Evolutionary conservation across 129 eudicot genomes (phyloP).

Genomic region (Flaveria linearis): DNA sequence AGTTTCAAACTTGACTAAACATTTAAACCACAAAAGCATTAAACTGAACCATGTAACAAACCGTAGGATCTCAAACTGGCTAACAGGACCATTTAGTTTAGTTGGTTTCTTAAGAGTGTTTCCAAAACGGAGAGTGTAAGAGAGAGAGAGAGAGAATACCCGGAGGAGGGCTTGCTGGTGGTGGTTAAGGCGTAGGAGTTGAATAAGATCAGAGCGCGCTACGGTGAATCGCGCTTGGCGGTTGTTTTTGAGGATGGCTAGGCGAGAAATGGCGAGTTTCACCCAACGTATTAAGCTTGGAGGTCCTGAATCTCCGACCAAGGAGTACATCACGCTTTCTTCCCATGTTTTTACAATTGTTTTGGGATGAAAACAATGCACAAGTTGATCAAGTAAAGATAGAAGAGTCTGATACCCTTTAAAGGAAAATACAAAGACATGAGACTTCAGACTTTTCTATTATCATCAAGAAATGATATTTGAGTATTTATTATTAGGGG

Average conservation of each 20-base stretch:
- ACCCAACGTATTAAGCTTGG: constrained; percentile 51
- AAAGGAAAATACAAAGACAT: too few species aligned
- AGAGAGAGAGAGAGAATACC: constrained; percentile 37
- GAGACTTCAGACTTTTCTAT: too few species aligned
- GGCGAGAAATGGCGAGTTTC: constrained; percentile 60
- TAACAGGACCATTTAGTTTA: too few species aligned
- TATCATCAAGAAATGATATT: constrained; percentile 12
- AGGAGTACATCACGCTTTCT: constrained; percentile 72
- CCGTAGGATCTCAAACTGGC: neutral
- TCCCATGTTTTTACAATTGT: constrained; percentile 44
- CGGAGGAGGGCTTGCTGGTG: constrained; percentile 77
- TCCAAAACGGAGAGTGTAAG: neutral
- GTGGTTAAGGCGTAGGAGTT: constrained; percentile 61
- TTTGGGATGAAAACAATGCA: constrained; percentile 4
- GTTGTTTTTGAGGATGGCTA: constrained; percentile 64
- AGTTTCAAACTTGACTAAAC: neutral
- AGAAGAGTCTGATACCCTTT: constrained; percentile 22
- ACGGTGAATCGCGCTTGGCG: constrained; percentile 55
- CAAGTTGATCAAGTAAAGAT: constrained; percentile 7
- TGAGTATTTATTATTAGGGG: neutral
- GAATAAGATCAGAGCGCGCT: constrained; percentile 56
- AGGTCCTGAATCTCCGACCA: constrained; percentile 50
- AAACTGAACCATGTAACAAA: neutral
- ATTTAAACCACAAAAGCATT: neutral
- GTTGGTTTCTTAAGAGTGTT: too few species aligned